A percentile compares a stretch with the other conserved stretches of the same genome.
phyloP scores from a whole-genome alignment of 345 rosid genomes.

The Syzygium grande region DNA sequence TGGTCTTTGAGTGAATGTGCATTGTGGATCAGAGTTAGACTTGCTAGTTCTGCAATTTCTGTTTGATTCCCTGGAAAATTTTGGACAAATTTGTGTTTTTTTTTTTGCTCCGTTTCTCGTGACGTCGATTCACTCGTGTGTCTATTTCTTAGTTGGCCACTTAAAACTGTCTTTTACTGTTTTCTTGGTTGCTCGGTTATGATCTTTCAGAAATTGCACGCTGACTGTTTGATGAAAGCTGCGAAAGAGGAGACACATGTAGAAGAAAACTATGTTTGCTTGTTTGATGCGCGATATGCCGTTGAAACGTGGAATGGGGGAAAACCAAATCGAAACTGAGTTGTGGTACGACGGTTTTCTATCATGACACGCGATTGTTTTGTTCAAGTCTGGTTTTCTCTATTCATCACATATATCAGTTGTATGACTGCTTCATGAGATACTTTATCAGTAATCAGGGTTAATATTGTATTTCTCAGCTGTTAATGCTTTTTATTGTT shows the following conservation, averaged over 20 bases:
- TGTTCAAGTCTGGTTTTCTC: not conserved
- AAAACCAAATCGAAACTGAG: not conserved
- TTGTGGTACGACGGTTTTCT: not conserved
- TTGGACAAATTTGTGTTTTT: not conserved
- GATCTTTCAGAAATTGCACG: not conserved
- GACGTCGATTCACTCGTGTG: not conserved
- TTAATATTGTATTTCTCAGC: not conserved
- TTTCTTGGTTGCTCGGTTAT: not conserved
- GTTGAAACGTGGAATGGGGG: not conserved
- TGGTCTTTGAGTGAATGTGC: not conserved
- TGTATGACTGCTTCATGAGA: not conserved
- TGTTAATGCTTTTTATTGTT: not conserved
- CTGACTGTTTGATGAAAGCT: not conserved
- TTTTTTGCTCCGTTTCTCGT: not conserved
- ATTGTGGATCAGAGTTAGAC: not conserved
- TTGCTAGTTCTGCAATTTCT: not conserved
- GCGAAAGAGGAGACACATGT: not conserved
- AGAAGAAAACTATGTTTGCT: not conserved
- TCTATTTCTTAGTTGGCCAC: not conserved
- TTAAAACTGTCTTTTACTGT: not conserved
- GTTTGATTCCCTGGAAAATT: not conserved
- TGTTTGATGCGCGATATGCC: not conserved
- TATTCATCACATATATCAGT: not conserved
- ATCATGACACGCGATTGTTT: not conserved
- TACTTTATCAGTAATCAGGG: not conserved